Base-by-base conservation (phyloP, 306 rosid species). In the Fragaria ananassa region DNA sequence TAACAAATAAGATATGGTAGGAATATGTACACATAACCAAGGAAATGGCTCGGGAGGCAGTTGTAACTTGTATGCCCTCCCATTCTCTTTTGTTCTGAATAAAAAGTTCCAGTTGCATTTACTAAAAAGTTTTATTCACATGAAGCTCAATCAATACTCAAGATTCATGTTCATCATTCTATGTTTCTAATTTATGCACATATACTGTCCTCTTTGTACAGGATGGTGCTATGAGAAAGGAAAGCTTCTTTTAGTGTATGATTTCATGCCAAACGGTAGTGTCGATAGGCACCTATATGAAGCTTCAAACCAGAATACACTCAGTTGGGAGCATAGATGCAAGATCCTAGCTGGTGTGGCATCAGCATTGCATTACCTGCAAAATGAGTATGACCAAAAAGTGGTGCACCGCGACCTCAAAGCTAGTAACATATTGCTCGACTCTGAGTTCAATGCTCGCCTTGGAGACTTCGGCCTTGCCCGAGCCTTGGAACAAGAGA, bases 381-480 rank as follows among this genome's bases (percentile, higher is more conserved):
- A 85, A 79, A 80, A 85, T 47, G 82, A 80, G 68, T 87, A 47
- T 14, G 84, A 85, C 60, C 84, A 87, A 58, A 85, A 76, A 62
- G 91, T 85, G 51, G 68, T 82, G 44, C 91, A 87, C 75, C 83
- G 85, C 0, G 85, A 87, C 76, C 84, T 85, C 65, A 82, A 87
- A 74, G 82, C 88, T 54, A 84, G 88, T 76, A 87, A 85, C 80
- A 74, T 73, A 65, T 73, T 85, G 68, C 85, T 82, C 0, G 88
- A 82, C 72, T 74, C 81, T 1, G 81, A 82, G 79, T 85, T 57
- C 85, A 80, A 87, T 44, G 87, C 87, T 23, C 85, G 85, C 46
- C 67, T 87, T 42, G 88, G 91, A 9, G 87, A 87, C 46, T 87
- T 87, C 17, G 88, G 91, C 57, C 91, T 87, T n/a, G 91, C 91